Base-by-base conservation (phyloP, 371 early-diverging fungal species). In the Mortierella sp. region DNA sequence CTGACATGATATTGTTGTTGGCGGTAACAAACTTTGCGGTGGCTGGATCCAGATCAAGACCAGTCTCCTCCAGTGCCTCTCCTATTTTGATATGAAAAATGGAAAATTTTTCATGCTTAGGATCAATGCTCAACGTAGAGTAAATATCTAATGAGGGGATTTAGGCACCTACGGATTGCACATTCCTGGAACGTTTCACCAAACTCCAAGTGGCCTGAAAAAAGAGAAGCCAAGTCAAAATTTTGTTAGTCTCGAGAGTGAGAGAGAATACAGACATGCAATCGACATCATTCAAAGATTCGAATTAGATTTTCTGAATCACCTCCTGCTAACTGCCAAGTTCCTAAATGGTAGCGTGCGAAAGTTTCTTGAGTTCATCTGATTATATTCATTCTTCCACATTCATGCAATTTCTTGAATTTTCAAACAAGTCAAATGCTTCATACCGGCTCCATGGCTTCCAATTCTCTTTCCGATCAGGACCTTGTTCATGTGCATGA, bases 41-140 rank as follows among this genome's bases (percentile, higher is more conserved):
- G 0, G 72, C 49, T 10, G 86, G 45, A 8, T 76, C 70, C 3
- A 89, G 66, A 0, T n/a, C 42, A 35, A 90, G 61, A 17, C 88
- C 89, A 3, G 90, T 89, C 70, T 91, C 92, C 72, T 92, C 92
- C 45, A 83, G 62, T 0, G 86, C 73, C 68, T 92, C 92, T 9
- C 90, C 83, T 83, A 37, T 43, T 3, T 13, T 34, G 19, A 26
- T 31, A 40, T 55, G 43, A 28, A 15, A 12, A 34, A 58, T 31
- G 17, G 29, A 17, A 37, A 37, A 37, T 37, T 37, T 13, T 7
- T 37, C 13, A 13, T 37, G 13, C 40, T 37, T 37, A 13, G 13
- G 13, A 43, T 43, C 3, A 47, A 47, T 47, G 9, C 3, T 2
- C n/a, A 54, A 26, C 12, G 28, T 54, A 13, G 51, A 49, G 17